Evolutionary conservation across 2,329 filamentous ascomycete species (phyloP), one percentile per base, ranked within the genome.

Genomic region (Gliomastix tumulicola): DNA sequence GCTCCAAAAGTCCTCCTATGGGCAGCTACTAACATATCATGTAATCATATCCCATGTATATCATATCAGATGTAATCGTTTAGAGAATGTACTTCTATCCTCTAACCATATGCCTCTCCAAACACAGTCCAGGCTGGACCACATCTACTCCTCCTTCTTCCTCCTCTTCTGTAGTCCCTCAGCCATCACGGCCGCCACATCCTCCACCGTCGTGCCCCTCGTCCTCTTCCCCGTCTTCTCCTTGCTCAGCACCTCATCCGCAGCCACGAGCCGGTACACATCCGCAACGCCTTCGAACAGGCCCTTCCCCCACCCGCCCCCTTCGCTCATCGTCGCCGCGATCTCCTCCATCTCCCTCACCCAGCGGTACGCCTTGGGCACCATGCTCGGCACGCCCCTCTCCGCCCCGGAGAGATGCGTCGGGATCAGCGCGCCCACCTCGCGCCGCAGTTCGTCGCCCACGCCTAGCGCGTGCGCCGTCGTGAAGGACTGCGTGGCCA

Each of bases 321-420:
- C 79, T 30, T 74, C 70, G 7, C 60, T 59, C 53, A 86, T 80
- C 4, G 80, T 84, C 39, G 70, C 62, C 5, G 73, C 75, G 50
- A 89, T 87, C 65, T 88, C 78, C 47, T 79, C 71, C 84, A 89
- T 88, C 64, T 88, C 84, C 22, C 69, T 65, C 0, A 86, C 79
- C 83, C 84, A 89, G 10, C 84, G 66, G 54, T 88, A 88, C 15
- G 84, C 84, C 60, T 88, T 89, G 7, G 78, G 76, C 18, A 82
- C 69, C 72, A 88, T 84, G 12, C 56, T 62, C 5, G 71, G 62
- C 8, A 85, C 61, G 3, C 69, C 62, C 21, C 53, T 63, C 47
- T 75, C 68, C 1, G 68, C 74, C 34, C 58, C 51, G 19, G 60
- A 54, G 12, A 66, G 63, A 23, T 65, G 57, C 3, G 49, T 52